Base-by-base conservation (phyloP, 2,329 filamentous ascomycete genomes). In the Colletotrichum ledebouriae region DNA sequence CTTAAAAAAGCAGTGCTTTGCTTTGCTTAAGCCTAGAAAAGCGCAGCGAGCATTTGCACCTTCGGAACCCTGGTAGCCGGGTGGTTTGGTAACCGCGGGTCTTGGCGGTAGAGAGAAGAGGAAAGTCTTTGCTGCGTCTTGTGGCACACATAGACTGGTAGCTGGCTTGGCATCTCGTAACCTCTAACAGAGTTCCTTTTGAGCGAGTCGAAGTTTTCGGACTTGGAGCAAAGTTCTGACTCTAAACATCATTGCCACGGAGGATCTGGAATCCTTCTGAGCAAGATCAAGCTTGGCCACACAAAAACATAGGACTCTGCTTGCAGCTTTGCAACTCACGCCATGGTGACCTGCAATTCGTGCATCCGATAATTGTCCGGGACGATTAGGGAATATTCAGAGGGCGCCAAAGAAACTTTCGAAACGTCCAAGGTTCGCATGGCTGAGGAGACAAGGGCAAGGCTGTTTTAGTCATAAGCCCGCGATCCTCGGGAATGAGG, bases 141-240 rank as follows among this genome's bases (percentile, higher is more conserved):
- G 37, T 59, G 57, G 47, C 22, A 13, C 34, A 53, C 20, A 61
- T 22, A 34, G 29, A 44, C 15, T 10, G 37, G 5, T 17, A 25
- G 29, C 44, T 42, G 59, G 46, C 59, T 61, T 61, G 59, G 59
- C 59, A 42, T 34, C 25, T 61, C 47, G 47, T n/a, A 53, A 53
- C 34, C n/a, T 53, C 34, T 61, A 15, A 61, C 39, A 42, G 22
- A 13, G 20, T 37, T 29, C 11, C 13, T 33, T 15, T 9, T 9
- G 22, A 37, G 29, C 39, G 55, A 58, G 39, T 58, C 55, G 13
- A 29, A n/a, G 13, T 15, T 15, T 59, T 34, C n/a, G 56, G 41
- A 29, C 56, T 46, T 37, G 29, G 25, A 20, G 56, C 25, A 25
- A 11, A 29, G 29, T 46, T 11, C 33, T 44, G 25, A 59, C 20